These are phyloP conservation scores for Halenospora varia DNA, from an alignment of 495 filamentous ascomycete genomes.

Conservation along the genomic window DNA sequence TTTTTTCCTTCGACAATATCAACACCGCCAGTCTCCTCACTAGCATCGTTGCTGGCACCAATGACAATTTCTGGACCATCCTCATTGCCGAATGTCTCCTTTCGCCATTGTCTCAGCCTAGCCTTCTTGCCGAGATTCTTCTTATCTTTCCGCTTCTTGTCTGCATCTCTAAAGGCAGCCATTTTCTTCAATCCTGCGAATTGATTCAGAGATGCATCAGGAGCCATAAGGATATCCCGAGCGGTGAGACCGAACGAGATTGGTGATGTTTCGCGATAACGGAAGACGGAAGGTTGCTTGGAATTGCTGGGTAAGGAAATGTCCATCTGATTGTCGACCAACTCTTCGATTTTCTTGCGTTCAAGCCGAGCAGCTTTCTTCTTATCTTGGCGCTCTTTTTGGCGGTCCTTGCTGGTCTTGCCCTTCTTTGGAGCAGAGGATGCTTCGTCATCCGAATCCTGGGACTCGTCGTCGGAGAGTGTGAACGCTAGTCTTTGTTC, in stretches of 20 bases:
- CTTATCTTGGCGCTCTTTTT: constrained; percentile 62
- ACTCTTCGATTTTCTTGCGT: constrained; percentile 74
- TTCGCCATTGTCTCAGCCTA: constrained; percentile 81
- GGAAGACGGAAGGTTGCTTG: constrained; percentile 62
- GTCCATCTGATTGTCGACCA: constrained; percentile 81
- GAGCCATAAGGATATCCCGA: constrained; percentile 85
- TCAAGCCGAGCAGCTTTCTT: constrained; percentile 75
- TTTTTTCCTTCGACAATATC: constrained; percentile 26
- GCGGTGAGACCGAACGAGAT: constrained; percentile 83
- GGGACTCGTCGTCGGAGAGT: constrained; percentile 42
- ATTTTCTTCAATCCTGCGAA: constrained; percentile 94
- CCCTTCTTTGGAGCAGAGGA: constrained; percentile 40
- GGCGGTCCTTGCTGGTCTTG: constrained; percentile 60
- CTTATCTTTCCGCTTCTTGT: constrained; percentile 84
- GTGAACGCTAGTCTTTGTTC: constrained; percentile 46
- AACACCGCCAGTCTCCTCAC: constrained; percentile 3
- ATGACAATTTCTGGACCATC: constrained; percentile 45
- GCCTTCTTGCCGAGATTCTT: constrained; percentile 90
- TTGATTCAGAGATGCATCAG: constrained; percentile 79
- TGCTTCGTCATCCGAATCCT: constrained; percentile 31
- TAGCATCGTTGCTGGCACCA: constrained; percentile 7
- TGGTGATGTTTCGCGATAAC: constrained; percentile 92
- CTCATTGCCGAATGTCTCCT: constrained; percentile 82
- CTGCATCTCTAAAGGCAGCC: constrained; percentile 78
- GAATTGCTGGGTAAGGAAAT: constrained; percentile 36